Conservation (phyloP, 2,329 filamentous ascomycete genomes). For the Aspergillus caelatus region DNA sequence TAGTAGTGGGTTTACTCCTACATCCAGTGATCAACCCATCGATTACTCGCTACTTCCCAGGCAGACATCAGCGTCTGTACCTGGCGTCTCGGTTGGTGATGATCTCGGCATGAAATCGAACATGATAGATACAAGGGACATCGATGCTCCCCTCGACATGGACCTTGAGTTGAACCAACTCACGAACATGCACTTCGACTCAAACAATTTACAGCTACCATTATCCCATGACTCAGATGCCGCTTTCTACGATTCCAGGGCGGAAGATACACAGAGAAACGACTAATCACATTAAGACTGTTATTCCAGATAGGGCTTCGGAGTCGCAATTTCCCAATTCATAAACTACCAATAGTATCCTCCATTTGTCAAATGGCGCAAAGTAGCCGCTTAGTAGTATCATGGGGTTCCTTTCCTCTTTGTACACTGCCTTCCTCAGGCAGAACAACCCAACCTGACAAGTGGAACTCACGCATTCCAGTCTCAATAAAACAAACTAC, state of each 20-base stretch:
- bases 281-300: background rate
- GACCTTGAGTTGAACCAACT: background rate
- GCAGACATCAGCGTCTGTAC: background rate
- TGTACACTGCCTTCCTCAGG: background rate
- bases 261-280: background rate
- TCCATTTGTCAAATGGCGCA: too few relatives aligned
- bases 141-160: background rate
- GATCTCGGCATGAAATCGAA: background rate
- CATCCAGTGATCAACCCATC: background rate
- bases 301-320: background rate
- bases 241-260: too few relatives aligned
- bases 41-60: background rate
- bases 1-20: background rate
- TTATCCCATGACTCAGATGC: background rate
- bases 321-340: too few relatives aligned
- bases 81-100: background rate
- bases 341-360: too few relatives aligned
- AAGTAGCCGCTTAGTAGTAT: too few relatives aligned
- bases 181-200: background rate
- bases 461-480: fast-evolving
- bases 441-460: background rate
- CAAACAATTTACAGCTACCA: background rate
- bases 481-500: slow-evolving; percentile 43
- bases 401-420: too few relatives aligned
- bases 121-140: background rate